Base-by-base conservation (phyloP, 306 rosid genomes). In the Sphenostylis stenocarpa region DNA sequence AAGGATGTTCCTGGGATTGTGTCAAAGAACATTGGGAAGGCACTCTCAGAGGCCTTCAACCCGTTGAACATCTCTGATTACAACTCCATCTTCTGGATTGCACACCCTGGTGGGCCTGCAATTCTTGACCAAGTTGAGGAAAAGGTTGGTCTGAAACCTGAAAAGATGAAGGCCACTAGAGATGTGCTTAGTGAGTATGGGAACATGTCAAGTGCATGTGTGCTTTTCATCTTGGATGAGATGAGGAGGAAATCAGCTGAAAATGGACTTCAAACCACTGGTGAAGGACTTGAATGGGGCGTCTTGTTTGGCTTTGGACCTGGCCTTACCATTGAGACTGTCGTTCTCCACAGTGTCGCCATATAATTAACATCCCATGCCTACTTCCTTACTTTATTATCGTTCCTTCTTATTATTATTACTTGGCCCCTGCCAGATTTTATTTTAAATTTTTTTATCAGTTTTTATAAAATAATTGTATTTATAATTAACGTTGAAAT, bases 131-230 rank as follows among this genome's bases (percentile, higher is more conserved):
- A 81, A 3, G 69, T 81, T n/a, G 81, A 81, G 7, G 16, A 43
- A 2, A 81, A 76, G 55, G n/a, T 81, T 16, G 24, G 9, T 2
- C 67, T 81, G 5, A 81, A 76, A 3, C 70, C 74, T 4, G 78
- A 81, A n/a, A 81, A 76, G 70, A 69, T 81, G 81, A 76, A 3
- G 7, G 78, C 73, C 17, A 82, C 82, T 2, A 84, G 90, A 3
- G 84, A 92, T 1, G 84, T 92, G 11, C 85, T 90, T 1, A 85
- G 89, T 4, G 89, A 88, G 6, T 90, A 76, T 31, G 96, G 93
- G 0, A 92, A 92, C 82, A 90, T 90, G 97, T 85, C 96, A 8
- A 90, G 97, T 58, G 97, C 97, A 2, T 90, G 91, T 61, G 96
- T 92, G 14, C 13, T 90, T 9, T 92, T 92, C 66, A 87, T 92